Base-by-base conservation (phyloP, 371 early-diverging fungal genomes). In the Lichtheimia hyalospora region DNA sequence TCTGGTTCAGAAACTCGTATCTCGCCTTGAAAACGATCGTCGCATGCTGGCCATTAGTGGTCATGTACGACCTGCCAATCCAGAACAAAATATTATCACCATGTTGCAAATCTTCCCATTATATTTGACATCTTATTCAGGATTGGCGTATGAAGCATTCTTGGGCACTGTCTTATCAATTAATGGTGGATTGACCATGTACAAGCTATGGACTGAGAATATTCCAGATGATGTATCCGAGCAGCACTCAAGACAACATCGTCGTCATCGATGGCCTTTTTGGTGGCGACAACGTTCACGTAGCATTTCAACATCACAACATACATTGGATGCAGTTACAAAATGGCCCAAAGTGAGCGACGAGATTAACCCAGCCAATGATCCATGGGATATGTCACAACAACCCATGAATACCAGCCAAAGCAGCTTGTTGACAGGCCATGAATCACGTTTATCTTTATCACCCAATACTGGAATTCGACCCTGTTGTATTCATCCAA, bases 31-130 rank as follows among this genome's bases (percentile, higher is more conserved):
- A 57, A 64, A 63, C 15, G 72, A 81, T 51, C 57, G 58, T 1
- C 64, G 63, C 3, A 64, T 81, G 66, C 46, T 77, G 5, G 81
- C 81, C 48, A 66, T 81, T 10, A 81, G 77, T 63, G 81, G 81
- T 0, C 71, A 81, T 62, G 68, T 75, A 3, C 68, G 81, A 24
- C 78, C 81, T 8, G 76, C 76, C 3, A 77, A 81, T 27, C 75
- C 75, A 3, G 81, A 77, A 46, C 67, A 75, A 49, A 77, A 74
- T 44, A 49, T 81, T 23, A 68, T 64, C 2, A 76, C 81, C 0
- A 81, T 81, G 77, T 62, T 81, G 2, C 81, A 81, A 18, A 75
- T 81, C 23, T 77, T 81, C 51, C 77, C 73, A 8, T 52, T 72
- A 2, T 81, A 81, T 43, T 62, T 71, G 58, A 63, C 74, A 0